phyloP scores from a whole-genome alignment of 2,329 filamentous ascomycete genomes.

The Aspergillus ochraceoroseus region DNA sequence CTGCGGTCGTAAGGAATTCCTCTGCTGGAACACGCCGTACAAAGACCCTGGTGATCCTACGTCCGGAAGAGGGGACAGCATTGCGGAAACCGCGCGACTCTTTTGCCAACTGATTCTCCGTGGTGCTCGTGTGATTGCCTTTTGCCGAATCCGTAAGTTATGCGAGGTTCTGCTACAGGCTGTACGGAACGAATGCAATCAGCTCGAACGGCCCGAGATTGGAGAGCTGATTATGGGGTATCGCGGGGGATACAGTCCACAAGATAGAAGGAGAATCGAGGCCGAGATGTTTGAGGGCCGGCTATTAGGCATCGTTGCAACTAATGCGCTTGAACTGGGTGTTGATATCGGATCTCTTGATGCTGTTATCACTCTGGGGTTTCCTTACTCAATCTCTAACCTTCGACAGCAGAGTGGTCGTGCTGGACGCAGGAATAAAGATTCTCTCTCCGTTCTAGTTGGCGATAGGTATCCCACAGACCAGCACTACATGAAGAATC shows the following conservation, averaged over 20 bases:
- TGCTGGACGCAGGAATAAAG: conserved; percentile 85
- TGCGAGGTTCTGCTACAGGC: conserved; percentile 80
- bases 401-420: conserved; percentile 90
- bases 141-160: conserved; percentile 80
- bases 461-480: conserved; percentile 87
- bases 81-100: conserved; percentile 79
- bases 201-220: conserved; percentile 68
- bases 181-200: conserved; percentile 70
- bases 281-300: conserved; percentile 96
- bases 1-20: conserved; percentile 84
- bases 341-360: conserved; percentile 94
- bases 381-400: conserved; percentile 93
- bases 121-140: conserved; percentile 87
- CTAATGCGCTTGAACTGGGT: conserved; percentile 84
- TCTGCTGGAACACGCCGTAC: conserved; percentile 97
- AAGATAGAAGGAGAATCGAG: conserved; percentile 84
- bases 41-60: conserved; percentile 83
- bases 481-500: conserved; percentile 96
- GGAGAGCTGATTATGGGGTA: conserved; percentile 86
- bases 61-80: conserved; percentile 76
- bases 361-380: conserved; percentile 88
- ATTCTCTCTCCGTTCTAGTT: conserved; percentile 83
- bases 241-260: conserved; percentile 86
- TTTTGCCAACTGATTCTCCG: conserved; percentile 86
- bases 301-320: conserved; percentile 86